Percentiles rank a stretch among this genome's conserved stretches.
Evolutionary conservation across 495 filamentous ascomycete genomes (phyloP).

Genomic region (Xylaria grammica): DNA sequence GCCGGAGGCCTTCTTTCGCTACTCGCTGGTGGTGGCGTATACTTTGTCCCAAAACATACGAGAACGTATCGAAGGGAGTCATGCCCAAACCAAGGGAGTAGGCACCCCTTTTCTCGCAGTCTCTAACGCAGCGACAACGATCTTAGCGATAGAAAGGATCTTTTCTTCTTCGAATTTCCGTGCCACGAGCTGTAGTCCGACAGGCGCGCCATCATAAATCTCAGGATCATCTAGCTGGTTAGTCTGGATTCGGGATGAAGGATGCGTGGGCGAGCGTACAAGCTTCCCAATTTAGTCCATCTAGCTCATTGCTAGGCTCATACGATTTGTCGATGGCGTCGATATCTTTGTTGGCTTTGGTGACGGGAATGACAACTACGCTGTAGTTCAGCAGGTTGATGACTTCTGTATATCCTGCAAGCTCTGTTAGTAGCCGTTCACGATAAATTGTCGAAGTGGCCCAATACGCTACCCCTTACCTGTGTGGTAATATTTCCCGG

Average conservation of each 20-base stretch:
- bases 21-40: too few relatives aligned
- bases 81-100: too few relatives aligned
- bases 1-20: too few relatives aligned
- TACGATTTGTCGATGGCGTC: slow-evolving; percentile 39
- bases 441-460: slow-evolving; percentile 10
- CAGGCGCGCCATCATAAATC: slow-evolving; percentile 53
- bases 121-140: slow-evolving; percentile 28
- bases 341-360: slow-evolving; percentile 45
- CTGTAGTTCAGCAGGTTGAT: slow-evolving; percentile 48
- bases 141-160: slow-evolving; percentile 29
- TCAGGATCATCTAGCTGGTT: slow-evolving; percentile 48
- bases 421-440: neutral
- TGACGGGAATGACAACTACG: slow-evolving; percentile 52
- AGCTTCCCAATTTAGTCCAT: slow-evolving; percentile 43
- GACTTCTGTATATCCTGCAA: slow-evolving; percentile 5
- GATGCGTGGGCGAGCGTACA: slow-evolving; percentile 30
- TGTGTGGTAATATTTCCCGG: slow-evolving; percentile 35
- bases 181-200: slow-evolving; percentile 55
- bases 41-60: too few relatives aligned
- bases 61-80: too few relatives aligned
- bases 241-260: slow-evolving; percentile 14
- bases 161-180: slow-evolving; percentile 56
- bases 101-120: too few relatives aligned
- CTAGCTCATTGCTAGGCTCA: slow-evolving; percentile 40
- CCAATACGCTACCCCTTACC: neutral